Evolutionary conservation across 257 asterid genomes (phyloP), one percentile per base, ranked within the genome.

Genomic region (Solanum clarkiae): DNA sequence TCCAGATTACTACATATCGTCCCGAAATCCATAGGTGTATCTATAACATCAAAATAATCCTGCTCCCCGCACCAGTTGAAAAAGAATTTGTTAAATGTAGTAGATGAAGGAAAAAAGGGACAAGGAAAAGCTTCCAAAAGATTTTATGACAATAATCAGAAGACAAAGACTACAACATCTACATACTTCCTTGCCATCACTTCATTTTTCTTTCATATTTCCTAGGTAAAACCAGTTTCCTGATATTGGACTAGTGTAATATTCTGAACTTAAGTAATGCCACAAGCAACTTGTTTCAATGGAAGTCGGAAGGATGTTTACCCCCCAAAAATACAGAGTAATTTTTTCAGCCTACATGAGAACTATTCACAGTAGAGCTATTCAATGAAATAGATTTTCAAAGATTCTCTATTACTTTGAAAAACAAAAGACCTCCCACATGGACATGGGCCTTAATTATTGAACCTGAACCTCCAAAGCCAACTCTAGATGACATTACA

Each of bases 11-110:
- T 94, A 89, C 98, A 94, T 89, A 97, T 91, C 24, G 99, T 97
- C 83, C 98, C 99, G 79, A 97, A 97, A 89, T 97, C 99, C 99
- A 97, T 97, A 15, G 99, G 99, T 81, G 97, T 97, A 85, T 92
- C 91, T 60, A 97, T 95, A 89, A 97, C 98, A 87, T 97, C 98
- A 85, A 94, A 94, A 88, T 97, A 97, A 88, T 95, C 99, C 99
- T 97, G 96, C 88, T 85, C 83, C 86, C 88, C 84, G 85, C 29
- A 68, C 83, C 86, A 83, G 18, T n/a, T 29, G 49, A 55, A 81
- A 57, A 83, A 81, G 45, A 85, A 29, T 51, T 54, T 14, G 29
- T 75, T 15, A 79, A 32, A 51, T 79, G 29, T 79, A 53, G 42
- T 26, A 16, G 65, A 79, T 42, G 26, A 79, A 53, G 65, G 56